These are phyloP conservation scores for Neocucurbitaria cava DNA, from an alignment of 2,329 filamentous ascomycete genomes.

Conservation along the genomic window DNA sequence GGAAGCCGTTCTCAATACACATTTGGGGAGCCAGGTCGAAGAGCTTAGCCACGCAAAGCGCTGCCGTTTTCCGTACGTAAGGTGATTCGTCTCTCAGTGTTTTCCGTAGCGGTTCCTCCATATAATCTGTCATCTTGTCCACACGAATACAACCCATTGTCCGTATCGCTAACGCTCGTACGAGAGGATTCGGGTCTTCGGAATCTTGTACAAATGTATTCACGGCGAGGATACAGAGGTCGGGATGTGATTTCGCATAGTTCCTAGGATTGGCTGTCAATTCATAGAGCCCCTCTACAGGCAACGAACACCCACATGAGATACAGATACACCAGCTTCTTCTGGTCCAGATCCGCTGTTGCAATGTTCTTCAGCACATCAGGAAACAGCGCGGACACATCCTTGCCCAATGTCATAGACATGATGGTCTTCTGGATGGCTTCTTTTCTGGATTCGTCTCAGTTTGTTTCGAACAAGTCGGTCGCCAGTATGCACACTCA, in stretches of 20 bases:
- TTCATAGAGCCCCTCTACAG: not conserved
- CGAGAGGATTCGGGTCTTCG: constrained; percentile 95
- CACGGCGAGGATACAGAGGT: constrained; percentile 97
- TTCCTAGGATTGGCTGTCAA: constrained; percentile 68
- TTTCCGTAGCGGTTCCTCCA: constrained; percentile 97
- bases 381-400: constrained; percentile 95
- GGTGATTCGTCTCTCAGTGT: constrained; percentile 96
- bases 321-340: constrained; percentile 98
- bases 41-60: constrained; percentile 96
- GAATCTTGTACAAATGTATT: constrained; percentile 99
- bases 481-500: constrained; percentile 39
- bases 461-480: constrained; percentile 34
- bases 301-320: constrained; percentile 71
- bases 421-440: constrained; percentile 99
- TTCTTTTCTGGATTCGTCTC: constrained; percentile 72
- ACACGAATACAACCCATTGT: constrained; percentile 99
- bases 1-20: constrained; percentile 95
- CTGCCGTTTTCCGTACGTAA: constrained; percentile 97
- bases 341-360: constrained; percentile 92
- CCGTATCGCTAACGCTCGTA: constrained; percentile 91
- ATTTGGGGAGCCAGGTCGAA: constrained; percentile 92
- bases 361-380: constrained; percentile 99
- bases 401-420: constrained; percentile 99
- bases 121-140: constrained; percentile 99
- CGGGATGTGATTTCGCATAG: constrained; percentile 98